Percentiles rank a stretch among this genome's conserved stretches.
phyloP scores from a whole-genome alignment of 1,284 basidiomycete species.

The Trametes sp. region DNA sequence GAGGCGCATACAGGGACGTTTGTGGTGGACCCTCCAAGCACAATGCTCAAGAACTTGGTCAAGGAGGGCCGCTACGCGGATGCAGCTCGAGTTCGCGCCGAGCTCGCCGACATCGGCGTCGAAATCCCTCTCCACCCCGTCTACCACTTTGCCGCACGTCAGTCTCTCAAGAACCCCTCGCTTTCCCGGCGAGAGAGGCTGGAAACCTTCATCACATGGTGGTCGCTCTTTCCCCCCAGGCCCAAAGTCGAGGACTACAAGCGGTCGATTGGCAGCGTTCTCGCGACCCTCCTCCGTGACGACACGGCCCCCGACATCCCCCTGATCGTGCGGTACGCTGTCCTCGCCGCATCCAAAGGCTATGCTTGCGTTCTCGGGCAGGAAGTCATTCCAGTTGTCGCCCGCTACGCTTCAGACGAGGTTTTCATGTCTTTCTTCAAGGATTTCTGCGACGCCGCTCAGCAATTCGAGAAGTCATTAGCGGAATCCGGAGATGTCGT shows the following conservation, averaged over 20 bases:
- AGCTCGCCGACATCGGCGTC: constrained; percentile 43
- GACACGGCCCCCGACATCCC: constrained; percentile 34
- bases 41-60: constrained; percentile 35
- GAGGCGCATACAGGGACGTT: neutral
- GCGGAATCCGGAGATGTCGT: too few species aligned
- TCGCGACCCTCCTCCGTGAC: constrained; percentile 21
- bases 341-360: constrained; percentile 40
- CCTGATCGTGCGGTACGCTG: constrained; percentile 34
- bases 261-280: constrained; percentile 18
- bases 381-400: constrained; percentile 26
- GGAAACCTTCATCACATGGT: constrained; percentile 46
- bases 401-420: constrained; percentile 32
- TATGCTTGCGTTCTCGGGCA: constrained; percentile 28
- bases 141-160: constrained; percentile 44
- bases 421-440: constrained; percentile 34
- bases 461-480: neutral
- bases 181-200: constrained; percentile 34
- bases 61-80: constrained; percentile 30
- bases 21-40: constrained; percentile 18
- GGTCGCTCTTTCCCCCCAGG: constrained; percentile 46
- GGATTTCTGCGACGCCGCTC: constrained; percentile 25
- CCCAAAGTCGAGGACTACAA: neutral
- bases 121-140: constrained; percentile 39
- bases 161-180: constrained; percentile 29
- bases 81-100: constrained; percentile 40